phyloP scores from a whole-genome alignment of 2,329 filamentous ascomycete species.

The Aspergillus terreus region DNA sequence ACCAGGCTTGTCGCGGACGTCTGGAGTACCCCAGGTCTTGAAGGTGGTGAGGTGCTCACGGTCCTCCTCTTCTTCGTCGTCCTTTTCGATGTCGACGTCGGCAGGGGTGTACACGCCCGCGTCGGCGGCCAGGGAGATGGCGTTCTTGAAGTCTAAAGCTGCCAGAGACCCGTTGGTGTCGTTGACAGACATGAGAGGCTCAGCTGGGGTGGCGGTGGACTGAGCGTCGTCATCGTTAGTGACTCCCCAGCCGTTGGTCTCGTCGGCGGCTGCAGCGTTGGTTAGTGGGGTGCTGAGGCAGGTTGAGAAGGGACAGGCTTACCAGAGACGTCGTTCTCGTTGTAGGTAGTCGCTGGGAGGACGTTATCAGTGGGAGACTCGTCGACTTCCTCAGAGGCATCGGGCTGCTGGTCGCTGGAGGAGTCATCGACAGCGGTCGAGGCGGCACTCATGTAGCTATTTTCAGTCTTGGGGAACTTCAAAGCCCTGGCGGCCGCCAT shows the following conservation, averaged over 20 bases:
- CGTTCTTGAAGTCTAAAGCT: not conserved
- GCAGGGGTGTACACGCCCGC: not conserved
- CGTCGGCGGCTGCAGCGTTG: not conserved
- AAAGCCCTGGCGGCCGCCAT: constrained; percentile 24
- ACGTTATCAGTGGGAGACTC: not conserved
- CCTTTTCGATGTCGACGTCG: constrained; percentile 1
- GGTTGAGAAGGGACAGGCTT: not conserved
- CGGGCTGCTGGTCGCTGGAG: not conserved
- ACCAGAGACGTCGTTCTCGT: not conserved
- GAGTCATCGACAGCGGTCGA: not conserved
- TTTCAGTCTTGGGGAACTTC: constrained; percentile 6
- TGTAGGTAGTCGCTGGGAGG: not conserved
- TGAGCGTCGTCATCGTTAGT: too few relatives aligned
- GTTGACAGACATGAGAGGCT: not conserved
- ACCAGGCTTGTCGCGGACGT: constrained; percentile 25
- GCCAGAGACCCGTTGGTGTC: not conserved
- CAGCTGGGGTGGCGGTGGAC: too few relatives aligned
- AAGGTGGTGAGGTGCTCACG: constrained; percentile 29
- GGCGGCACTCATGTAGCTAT: constrained; percentile 1
- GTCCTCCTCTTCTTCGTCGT: constrained; percentile 14
- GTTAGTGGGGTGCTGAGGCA: not conserved
- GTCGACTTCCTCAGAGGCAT: not conserved
- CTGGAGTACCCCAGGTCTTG: constrained; percentile 28
- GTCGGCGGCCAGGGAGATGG: not conserved
- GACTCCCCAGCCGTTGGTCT: not conserved